Percentiles rank a stretch among this genome's conserved stretches.
Evolutionary conservation across 305 asterid species (phyloP).

Genomic region (Rubia peregrina): DNA sequence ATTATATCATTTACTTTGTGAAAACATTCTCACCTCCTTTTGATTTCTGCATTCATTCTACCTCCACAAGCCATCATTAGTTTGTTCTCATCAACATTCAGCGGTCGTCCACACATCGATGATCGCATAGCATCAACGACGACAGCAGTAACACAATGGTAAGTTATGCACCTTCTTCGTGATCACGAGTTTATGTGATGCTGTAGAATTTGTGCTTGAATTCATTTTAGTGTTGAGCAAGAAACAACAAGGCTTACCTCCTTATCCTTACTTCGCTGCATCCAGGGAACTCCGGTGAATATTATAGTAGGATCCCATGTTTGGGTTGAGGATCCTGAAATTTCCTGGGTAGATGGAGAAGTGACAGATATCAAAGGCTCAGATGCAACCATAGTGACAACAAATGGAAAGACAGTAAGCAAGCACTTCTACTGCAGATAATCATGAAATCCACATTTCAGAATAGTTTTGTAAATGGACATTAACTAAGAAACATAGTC

Average conservation of each 20-base stretch:
- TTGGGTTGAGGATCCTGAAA: slow-evolving; percentile 83
- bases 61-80: slow-evolving; percentile 25
- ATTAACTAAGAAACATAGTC: neutral
- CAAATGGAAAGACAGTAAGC: slow-evolving; percentile 65
- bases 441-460: neutral
- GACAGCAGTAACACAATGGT: slow-evolving; percentile 65
- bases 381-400: slow-evolving; percentile 54
- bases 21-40: slow-evolving; percentile 34
- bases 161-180: slow-evolving; percentile 27
- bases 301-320: slow-evolving; percentile 88
- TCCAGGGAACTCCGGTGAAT: slow-evolving; percentile 90
- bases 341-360: slow-evolving; percentile 84
- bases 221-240: slow-evolving; percentile 13
- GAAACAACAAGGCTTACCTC: slow-evolving; percentile 6
- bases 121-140: slow-evolving; percentile 46
- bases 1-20: slow-evolving; percentile 53
- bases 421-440: slow-evolving; percentile 4
- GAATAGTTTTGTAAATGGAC: neutral
- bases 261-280: slow-evolving; percentile 19
- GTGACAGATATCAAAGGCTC: slow-evolving; percentile 64
- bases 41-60: slow-evolving; percentile 39
- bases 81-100: slow-evolving; percentile 28
- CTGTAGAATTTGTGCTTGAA: slow-evolving; percentile 9
- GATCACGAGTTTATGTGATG: slow-evolving; percentile 10
- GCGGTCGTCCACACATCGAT: slow-evolving; percentile 30